A percentile compares a stretch with the other conserved stretches of the same genome.
Evolutionary conservation across 805 yeast species (phyloP).

Genomic region (Starmerella floris): DNA sequence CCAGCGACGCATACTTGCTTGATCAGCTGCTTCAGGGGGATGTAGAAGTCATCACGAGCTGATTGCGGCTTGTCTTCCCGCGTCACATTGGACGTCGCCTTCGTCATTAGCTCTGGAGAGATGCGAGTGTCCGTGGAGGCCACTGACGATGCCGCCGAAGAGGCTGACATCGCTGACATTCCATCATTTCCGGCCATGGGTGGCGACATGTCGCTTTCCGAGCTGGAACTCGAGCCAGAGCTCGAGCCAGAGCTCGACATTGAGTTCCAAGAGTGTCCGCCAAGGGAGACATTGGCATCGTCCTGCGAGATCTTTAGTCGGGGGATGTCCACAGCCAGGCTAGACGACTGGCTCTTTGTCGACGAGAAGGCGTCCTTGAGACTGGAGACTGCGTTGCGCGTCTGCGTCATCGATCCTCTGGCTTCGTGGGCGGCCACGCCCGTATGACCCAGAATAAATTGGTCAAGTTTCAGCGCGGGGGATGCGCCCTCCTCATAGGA

Average conservation of each 20-base stretch:
- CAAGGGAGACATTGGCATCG: too few relatives aligned
- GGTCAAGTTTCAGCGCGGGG: slow-evolving; percentile 17
- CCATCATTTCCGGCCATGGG: too few relatives aligned
- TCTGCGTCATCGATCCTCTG: slow-evolving; percentile 12
- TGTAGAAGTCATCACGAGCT: too few relatives aligned
- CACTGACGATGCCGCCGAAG: too few relatives aligned
- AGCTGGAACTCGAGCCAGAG: slow-evolving; percentile 2
- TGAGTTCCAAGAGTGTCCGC: too few relatives aligned
- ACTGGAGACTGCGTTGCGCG: slow-evolving; percentile 13
- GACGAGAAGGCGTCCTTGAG: slow-evolving; percentile 12
- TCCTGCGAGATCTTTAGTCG: too few relatives aligned
- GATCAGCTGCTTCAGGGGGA: slow-evolving; percentile 20
- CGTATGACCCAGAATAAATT: slow-evolving; percentile 14
- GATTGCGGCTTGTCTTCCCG: background rate
- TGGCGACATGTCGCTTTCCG: background rate
- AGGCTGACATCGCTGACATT: too few relatives aligned
- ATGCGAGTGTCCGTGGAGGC: too few relatives aligned
- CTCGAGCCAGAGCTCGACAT: slow-evolving; percentile 1
- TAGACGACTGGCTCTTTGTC: background rate
- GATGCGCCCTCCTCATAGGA: background rate
- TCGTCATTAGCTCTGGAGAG: too few relatives aligned
- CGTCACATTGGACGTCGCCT: too few relatives aligned
- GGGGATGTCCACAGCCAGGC: background rate
- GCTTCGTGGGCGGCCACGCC: slow-evolving; percentile 15
- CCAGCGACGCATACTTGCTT: slow-evolving; percentile 22